Evolutionary conservation across 2,329 filamentous ascomycete species (phyloP).

Genomic region (Tolypocladium sp.): DNA sequence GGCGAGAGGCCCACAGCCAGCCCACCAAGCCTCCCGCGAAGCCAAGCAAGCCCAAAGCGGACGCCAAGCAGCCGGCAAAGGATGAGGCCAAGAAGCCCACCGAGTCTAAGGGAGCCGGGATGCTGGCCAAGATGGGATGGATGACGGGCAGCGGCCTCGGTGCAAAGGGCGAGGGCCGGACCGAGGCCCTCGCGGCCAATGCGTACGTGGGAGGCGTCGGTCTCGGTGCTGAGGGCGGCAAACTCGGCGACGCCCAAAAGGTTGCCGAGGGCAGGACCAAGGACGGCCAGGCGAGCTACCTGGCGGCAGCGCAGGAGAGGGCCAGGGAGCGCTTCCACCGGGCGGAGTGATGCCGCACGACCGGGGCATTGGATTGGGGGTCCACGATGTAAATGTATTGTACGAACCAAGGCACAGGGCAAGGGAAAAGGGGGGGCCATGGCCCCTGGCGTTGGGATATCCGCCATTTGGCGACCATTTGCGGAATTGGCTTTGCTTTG

Average conservation of each 20-base stretch:
- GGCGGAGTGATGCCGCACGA: slow-evolving; percentile 23
- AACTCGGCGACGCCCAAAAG: slow-evolving; percentile 57
- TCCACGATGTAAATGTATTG: neutral
- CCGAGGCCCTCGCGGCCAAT: slow-evolving; percentile 53
- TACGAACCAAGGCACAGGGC: too few relatives aligned
- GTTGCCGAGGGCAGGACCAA: slow-evolving; percentile 54
- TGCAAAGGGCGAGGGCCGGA: slow-evolving; percentile 51
- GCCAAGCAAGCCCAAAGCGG: slow-evolving; percentile 26
- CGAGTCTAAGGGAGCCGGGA: slow-evolving; percentile 53
- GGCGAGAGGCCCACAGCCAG: slow-evolving; percentile 53
- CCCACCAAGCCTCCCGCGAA: slow-evolving; percentile 40
- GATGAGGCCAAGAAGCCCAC: slow-evolving; percentile 10
- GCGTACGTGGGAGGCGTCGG: slow-evolving; percentile 62
- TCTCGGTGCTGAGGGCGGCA: slow-evolving; percentile 59
- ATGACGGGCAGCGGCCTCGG: slow-evolving; percentile 55
- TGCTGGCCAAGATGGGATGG: slow-evolving; percentile 69
- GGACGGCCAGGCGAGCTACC: slow-evolving; percentile 51
- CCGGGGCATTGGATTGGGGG: neutral
- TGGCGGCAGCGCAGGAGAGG: slow-evolving; percentile 55
- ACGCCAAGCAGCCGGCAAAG: slow-evolving; percentile 8
- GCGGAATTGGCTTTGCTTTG: neutral
- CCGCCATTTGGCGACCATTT: neutral
- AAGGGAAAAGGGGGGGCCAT: neutral
- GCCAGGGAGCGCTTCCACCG: slow-evolving; percentile 57
- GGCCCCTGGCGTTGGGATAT: neutral